Conservation (phyloP, 441 rosid species). For the Isatis lusitanica region DNA sequence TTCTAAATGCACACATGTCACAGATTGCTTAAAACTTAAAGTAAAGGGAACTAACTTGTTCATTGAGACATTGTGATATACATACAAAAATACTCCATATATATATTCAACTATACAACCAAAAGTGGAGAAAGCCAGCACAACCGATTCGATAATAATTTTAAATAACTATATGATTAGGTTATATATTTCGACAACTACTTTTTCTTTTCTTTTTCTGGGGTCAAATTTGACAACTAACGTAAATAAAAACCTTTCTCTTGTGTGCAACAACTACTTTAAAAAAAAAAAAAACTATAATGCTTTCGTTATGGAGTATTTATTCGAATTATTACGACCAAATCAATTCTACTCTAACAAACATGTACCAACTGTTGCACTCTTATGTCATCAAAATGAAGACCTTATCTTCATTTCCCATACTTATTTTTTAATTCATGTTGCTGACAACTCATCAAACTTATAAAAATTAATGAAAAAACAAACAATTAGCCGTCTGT, state of each 20-base stretch:
- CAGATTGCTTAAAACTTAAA: conserved; percentile 3
- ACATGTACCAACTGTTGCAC: conserved; percentile 25
- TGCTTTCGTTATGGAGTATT: conserved; percentile 23
- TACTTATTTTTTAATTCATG: neutral
- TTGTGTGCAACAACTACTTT: neutral
- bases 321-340: conserved; percentile 9
- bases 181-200: neutral
- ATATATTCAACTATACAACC: conserved; percentile 1
- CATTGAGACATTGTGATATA: neutral
- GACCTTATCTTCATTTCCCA: conserved; percentile 27
- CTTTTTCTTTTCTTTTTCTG: neutral
- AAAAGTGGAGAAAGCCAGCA: conserved; percentile 33
- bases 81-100: neutral
- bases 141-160: neutral
- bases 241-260: neutral
- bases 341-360: conserved; percentile 30
- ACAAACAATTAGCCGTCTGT: neutral
- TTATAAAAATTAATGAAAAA: neutral
- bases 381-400: conserved; percentile 25
- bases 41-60: conserved; percentile 2
- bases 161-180: neutral
- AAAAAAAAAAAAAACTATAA: neutral
- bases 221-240: conserved; percentile 16
- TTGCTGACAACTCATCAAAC: conserved; percentile 27
- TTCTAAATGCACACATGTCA: neutral